Evolutionary conservation across 495 filamentous ascomycete species (phyloP).

Genomic region (Immersiella caudata): DNA sequence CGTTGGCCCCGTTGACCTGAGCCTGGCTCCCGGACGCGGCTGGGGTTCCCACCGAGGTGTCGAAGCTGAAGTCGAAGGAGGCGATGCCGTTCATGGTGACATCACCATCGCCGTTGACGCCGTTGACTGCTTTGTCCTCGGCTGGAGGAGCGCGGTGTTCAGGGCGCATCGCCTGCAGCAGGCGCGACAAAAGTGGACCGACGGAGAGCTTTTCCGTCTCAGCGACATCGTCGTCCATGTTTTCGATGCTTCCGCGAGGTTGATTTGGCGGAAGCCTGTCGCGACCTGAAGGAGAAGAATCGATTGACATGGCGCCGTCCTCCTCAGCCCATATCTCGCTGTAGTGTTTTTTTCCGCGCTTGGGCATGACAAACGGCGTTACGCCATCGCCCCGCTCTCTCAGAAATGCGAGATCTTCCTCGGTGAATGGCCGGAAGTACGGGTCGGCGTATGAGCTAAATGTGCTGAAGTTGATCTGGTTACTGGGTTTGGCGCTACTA

Average conservation of each 20-base stretch:
- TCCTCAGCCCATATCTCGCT: conserved; percentile 91
- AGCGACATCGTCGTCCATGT: conserved; percentile 78
- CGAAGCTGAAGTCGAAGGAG: conserved; percentile 27
- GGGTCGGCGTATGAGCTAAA: conserved; percentile 88
- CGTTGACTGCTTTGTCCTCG: conserved; percentile 60
- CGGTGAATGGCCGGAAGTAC: conserved; percentile 84
- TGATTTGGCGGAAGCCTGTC: conserved; percentile 77
- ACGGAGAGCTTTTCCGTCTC: conserved; percentile 91
- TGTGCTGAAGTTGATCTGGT: conserved; percentile 88
- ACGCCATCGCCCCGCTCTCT: conserved; percentile 85
- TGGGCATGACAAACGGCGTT: conserved; percentile 82
- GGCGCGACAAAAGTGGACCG: conserved; percentile 80
- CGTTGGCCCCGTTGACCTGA: conserved; percentile 5
- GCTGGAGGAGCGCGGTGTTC: conserved; percentile 68
- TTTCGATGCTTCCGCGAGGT: conserved; percentile 78
- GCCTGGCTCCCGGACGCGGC: conserved; percentile 14
- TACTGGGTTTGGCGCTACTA: conserved; percentile 87
- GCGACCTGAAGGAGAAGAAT: conserved; percentile 55
- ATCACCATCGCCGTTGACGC: conserved; percentile 59
- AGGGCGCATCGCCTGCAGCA: conserved; percentile 79
- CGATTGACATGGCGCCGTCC: conserved; percentile 74
- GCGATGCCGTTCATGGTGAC: conserved; percentile 34
- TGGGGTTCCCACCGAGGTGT: not conserved
- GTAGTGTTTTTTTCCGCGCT: conserved; percentile 82
- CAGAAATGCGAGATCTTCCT: conserved; percentile 94